phyloP scores from a whole-genome alignment of 805 yeast species.

The Torulaspora gathmanii region DNA sequence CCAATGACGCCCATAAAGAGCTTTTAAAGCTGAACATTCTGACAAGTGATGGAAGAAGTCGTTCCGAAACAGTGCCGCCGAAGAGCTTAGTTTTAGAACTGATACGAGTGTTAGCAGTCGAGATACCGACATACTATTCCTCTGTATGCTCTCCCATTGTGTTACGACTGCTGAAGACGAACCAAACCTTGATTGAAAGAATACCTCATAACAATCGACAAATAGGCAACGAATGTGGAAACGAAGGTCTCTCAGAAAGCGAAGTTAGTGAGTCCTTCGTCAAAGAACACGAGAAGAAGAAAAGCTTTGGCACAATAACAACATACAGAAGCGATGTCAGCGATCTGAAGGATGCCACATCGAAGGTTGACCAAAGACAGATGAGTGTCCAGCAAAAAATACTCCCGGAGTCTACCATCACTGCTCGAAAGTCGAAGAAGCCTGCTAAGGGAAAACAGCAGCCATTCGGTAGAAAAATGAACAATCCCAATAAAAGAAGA shows the following conservation, averaged over 20 bases:
- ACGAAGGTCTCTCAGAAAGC: not conserved
- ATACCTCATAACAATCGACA: conserved; percentile 8
- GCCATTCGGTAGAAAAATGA: not conserved
- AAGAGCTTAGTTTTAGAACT: conserved; percentile 14
- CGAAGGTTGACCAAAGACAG: not conserved
- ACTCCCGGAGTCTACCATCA: too few relatives aligned
- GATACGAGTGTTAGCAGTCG: conserved; percentile 11
- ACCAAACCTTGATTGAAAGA: conserved; percentile 19
- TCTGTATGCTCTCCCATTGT: conserved; percentile 25
- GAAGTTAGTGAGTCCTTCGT: not conserved
- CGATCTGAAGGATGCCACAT: conserved; percentile 20
- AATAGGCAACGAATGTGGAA: not conserved
- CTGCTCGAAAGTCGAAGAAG: not conserved
- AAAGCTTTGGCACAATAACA: conserved; percentile 32
- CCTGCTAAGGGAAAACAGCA: not conserved
- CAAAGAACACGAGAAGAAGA: conserved; percentile 17
- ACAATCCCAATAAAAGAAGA: conserved; percentile 16
- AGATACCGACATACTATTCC: conserved; percentile 24
- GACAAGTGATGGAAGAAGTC: conserved; percentile 12
- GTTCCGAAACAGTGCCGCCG: conserved; percentile 10
- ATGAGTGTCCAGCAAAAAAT: too few relatives aligned
- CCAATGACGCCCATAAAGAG: conserved; percentile 29
- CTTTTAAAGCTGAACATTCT: conserved; percentile 16
- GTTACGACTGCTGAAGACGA: conserved; percentile 18
- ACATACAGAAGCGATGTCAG: conserved; percentile 32